Evolutionary conservation across 2,329 filamentous ascomycete genomes (phyloP).

Genomic region (Westerdykella sp.): DNA sequence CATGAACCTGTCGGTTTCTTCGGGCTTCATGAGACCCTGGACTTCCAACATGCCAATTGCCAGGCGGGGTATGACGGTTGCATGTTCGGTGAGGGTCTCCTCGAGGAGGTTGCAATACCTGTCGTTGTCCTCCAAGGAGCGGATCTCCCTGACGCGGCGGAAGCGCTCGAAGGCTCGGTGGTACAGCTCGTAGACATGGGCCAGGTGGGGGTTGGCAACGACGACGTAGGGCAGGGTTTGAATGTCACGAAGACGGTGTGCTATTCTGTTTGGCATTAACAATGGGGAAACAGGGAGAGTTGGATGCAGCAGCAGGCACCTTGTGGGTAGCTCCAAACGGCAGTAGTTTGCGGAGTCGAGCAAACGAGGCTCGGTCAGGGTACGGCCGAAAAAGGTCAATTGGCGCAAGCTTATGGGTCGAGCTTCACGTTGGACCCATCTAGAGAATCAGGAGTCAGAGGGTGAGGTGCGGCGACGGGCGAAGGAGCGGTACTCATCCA

Average conservation of each 20-base stretch:
- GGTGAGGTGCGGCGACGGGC: neutral
- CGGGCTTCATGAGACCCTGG: conserved; percentile 69
- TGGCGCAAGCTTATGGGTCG: conserved; percentile 94
- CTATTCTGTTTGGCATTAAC: conserved; percentile 54
- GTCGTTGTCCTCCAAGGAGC: conserved; percentile 84
- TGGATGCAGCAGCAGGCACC: conserved; percentile 45
- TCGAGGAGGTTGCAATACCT: conserved; percentile 73
- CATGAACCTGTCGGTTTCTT: conserved; percentile 89
- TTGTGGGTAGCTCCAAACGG: conserved; percentile 82
- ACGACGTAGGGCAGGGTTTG: conserved; percentile 94
- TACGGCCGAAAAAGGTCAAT: conserved; percentile 93
- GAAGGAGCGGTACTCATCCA: conserved; percentile 50
- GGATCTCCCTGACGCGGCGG: conserved; percentile 75
- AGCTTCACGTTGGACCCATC: conserved; percentile 89
- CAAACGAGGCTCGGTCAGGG: conserved; percentile 80
- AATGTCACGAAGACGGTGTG: conserved; percentile 93
- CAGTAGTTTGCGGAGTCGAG: conserved; percentile 97
- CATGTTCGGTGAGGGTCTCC: conserved; percentile 74
- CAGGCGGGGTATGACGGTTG: conserved; percentile 88
- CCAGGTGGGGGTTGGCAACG: conserved; percentile 89
- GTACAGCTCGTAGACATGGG: conserved; percentile 93
- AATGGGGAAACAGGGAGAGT: neutral
- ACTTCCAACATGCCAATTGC: conserved; percentile 93
- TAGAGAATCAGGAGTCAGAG: conserved; percentile 34
- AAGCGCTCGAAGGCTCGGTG: conserved; percentile 93